Conservation (phyloP, 345 rosid species). For the Hibiscus tridactylites region DNA sequence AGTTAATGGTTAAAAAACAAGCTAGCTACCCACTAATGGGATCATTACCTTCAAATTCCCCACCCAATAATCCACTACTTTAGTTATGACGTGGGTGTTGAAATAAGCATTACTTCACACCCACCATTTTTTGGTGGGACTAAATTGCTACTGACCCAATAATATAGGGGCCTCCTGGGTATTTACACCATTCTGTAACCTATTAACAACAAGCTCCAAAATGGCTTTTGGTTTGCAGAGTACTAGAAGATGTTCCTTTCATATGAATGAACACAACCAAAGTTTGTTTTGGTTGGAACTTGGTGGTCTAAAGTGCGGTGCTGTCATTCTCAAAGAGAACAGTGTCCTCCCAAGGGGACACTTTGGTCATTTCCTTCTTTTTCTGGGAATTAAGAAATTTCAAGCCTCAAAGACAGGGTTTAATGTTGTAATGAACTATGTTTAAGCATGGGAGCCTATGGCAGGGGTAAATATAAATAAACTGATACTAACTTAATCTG, state of each 20-base stretch:
- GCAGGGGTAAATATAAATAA: neutral
- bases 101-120: conserved; percentile 29
- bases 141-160: too few relatives aligned
- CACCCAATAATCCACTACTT: neutral
- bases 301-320: neutral
- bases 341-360: neutral
- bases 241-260: neutral
- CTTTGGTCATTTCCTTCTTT: neutral
- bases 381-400: neutral
- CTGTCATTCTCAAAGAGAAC: neutral
- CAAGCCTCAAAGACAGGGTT: neutral
- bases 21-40: neutral
- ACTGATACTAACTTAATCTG: conserved; percentile 23
- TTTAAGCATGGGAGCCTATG: too few relatives aligned
- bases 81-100: conserved; percentile 13
- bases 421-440: neutral
- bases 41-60: neutral
- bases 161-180: too few relatives aligned
- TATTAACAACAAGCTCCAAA: neutral
- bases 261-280: neutral
- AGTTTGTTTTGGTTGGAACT: neutral
- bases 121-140: neutral
- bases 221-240: neutral
- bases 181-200: neutral
- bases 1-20: neutral